Evolutionary conservation across 2,329 filamentous ascomycete genomes (phyloP), one percentile per base, ranked within the genome.

Genomic region (Lasiodiplodia theobromae): DNA sequence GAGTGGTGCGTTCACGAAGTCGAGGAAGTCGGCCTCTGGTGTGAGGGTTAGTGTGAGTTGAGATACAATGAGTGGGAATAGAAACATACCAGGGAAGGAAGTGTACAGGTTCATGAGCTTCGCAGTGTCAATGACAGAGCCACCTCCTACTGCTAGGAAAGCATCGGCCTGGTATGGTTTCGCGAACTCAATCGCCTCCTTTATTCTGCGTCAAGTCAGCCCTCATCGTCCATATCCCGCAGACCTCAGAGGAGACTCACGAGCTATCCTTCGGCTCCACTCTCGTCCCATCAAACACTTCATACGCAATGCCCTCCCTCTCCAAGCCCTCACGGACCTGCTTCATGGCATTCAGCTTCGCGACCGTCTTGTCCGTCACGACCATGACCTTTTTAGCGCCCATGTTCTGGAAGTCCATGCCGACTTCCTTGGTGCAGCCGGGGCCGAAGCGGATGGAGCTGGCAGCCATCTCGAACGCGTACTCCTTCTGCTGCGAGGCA

Each of bases 61-160:
- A 37, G 18, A n/a, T 10, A 21, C 3, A 14, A 12, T 0, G 21
- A n/a, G 21, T 3, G 25, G 3, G 6, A 12, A 40, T 7, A 25
- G 14, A 25, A 2, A 40, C 73, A 53, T 73, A 78, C 76, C 73
- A 0, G 94, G 94, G 77, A 94, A 97, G 71, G 89, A 90, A 0
- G 91, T 92, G 82, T 98, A 98, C 0, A 99, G 86, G 77, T 99
- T 99, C 94, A 99, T 98, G 68, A 99, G 86, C 82, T 99, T 99
- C 67, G 96, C 95, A 0, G 96, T 99, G 81, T 99, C 96, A 73
- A 99, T 99, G 72, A 98, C 96, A 49, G 93, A 97, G 47, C 96
- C 96, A 73, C 94, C 91, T 21, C 87, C 96, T 18, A 99, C 96
- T 25, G 96, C 96, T 18, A 99, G 86, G 78, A 97, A 97, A 2